Percentiles rank a stretch among this genome's conserved stretches.
phyloP scores from a whole-genome alignment of 176 grass and related monocot species.

The Triticum turgidum region DNA sequence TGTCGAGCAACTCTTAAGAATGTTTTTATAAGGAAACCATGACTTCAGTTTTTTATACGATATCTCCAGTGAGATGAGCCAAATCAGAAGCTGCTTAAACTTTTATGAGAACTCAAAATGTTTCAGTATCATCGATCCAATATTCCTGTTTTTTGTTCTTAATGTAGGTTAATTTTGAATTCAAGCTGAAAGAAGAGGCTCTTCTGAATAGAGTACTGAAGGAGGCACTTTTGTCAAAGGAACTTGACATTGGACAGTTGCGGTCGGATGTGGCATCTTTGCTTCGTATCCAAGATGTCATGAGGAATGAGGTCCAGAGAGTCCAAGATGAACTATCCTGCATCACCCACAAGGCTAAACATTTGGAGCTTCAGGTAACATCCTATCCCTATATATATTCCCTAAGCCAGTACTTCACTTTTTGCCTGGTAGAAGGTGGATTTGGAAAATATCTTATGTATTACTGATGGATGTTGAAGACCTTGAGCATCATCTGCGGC shows the following conservation, averaged over 20 bases:
- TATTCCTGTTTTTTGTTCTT: neutral
- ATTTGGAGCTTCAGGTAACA: constrained; percentile 71
- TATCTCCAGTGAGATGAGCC: neutral
- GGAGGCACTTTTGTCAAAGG: constrained; percentile 72
- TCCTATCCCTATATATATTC: neutral
- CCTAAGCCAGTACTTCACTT: neutral
- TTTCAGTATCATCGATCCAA: neutral
- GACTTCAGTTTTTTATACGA: neutral
- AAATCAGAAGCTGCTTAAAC: neutral
- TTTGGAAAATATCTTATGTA: neutral
- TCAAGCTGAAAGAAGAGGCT: constrained; percentile 72
- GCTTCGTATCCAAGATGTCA: constrained; percentile 56
- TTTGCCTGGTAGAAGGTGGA: neutral
- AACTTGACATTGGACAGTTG: constrained; percentile 68
- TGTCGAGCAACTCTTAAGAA: neutral
- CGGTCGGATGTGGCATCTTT: constrained; percentile 72
- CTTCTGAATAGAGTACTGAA: constrained; percentile 74
- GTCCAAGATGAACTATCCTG: constrained; percentile 79
- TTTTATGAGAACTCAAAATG: constrained; percentile 1
- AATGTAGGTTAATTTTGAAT: constrained; percentile 59
- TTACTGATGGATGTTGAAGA: neutral
- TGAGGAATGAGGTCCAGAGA: constrained; percentile 77
- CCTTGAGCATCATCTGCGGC: neutral
- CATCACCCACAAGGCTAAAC: constrained; percentile 78
- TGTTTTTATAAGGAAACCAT: neutral